phyloP scores from a whole-genome alignment of 257 asterid genomes.

The Solanum ahanhuiri region DNA sequence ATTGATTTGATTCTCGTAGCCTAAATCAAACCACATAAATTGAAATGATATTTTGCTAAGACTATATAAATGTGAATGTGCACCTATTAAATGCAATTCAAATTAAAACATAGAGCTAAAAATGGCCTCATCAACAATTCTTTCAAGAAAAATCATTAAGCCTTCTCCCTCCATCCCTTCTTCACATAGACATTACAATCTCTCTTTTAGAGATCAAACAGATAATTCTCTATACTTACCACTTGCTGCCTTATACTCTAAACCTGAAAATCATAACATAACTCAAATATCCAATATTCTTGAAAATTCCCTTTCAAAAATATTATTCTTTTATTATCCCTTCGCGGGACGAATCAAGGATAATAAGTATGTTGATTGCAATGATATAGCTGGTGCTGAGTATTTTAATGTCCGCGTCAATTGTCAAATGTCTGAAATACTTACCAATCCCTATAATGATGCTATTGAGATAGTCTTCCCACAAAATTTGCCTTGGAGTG shows the following conservation, averaged over 20 bases:
- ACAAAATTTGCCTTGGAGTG: background rate
- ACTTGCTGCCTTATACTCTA: background rate
- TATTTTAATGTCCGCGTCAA: background rate
- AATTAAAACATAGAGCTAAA: background rate
- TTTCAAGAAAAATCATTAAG: background rate
- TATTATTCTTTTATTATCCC: background rate
- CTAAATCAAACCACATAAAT: no score
- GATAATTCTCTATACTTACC: fast-evolving
- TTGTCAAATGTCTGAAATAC: background rate
- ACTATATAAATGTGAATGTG: no score
- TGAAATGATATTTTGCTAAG: no score
- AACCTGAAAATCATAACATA: background rate
- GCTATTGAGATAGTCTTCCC: background rate
- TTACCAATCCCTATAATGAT: background rate
- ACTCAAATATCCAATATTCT: background rate
- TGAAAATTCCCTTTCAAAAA: background rate
- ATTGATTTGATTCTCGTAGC: no score
- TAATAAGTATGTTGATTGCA: background rate
- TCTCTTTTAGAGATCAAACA: background rate
- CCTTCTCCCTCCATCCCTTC: background rate
- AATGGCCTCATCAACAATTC: background rate
- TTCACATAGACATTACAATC: background rate
- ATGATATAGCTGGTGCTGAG: background rate
- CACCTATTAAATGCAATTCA: no score
- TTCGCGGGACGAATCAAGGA: background rate